Evolutionary conservation across 306 rosid species (phyloP).

Genomic region (Boehmeria nivea): DNA sequence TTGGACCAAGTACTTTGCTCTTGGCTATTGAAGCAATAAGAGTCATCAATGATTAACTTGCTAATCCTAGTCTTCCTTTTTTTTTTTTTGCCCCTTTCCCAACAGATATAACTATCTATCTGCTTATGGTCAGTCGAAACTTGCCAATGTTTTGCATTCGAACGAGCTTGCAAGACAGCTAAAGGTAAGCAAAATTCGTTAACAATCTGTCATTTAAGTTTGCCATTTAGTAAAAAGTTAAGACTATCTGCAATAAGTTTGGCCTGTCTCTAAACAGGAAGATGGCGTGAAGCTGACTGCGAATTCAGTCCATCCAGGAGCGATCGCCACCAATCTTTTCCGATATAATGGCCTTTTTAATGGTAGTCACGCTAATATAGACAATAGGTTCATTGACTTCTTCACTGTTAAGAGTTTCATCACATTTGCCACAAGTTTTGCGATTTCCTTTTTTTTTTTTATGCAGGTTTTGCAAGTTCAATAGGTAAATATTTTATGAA

Average conservation of each 20-base stretch:
- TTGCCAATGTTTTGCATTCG: constrained; percentile 69
- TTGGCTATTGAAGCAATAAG: too few species aligned
- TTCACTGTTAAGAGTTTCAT: not conserved
- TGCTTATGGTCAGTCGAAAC: constrained; percentile 86
- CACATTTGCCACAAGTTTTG: not conserved
- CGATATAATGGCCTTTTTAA: constrained; percentile 40
- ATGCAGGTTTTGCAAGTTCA: constrained; percentile 42
- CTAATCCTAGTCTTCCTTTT: too few species aligned
- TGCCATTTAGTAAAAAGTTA: not conserved
- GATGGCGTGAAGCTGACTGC: constrained; percentile 66
- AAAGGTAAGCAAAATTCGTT: constrained; percentile 57
- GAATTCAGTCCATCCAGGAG: constrained; percentile 77
- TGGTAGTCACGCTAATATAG: constrained; percentile 29
- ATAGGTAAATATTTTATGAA: constrained; percentile 51
- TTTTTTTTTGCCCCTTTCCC: too few species aligned
- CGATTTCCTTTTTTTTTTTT: constrained; percentile 15
- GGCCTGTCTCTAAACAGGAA: constrained; percentile 57
- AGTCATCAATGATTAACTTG: too few species aligned
- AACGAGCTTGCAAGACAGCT: constrained; percentile 53
- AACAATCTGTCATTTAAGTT: too few species aligned
- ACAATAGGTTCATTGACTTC: too few species aligned
- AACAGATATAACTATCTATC: constrained; percentile 51
- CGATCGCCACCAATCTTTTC: constrained; percentile 58
- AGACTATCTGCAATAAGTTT: too few species aligned
- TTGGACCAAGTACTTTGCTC: not conserved